Evolutionary conservation across 1,139 yeast genomes (phyloP).

Genomic region (Kazachstania sp.): DNA sequence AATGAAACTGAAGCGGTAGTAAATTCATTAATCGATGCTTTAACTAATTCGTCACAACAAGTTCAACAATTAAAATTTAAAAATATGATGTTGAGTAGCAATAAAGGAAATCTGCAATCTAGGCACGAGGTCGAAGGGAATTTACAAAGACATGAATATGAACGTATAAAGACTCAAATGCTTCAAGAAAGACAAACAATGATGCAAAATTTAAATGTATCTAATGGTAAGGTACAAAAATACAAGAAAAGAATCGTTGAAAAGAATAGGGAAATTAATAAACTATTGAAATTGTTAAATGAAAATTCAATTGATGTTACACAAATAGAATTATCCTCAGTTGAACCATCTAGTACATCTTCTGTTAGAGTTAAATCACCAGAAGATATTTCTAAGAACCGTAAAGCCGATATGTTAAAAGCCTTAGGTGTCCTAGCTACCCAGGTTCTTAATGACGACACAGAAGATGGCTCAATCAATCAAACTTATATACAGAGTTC

Average conservation of each 20-base stretch:
- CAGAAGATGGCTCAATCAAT: constrained; percentile 19
- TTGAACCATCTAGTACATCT: constrained; percentile 9
- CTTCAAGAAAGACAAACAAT: constrained; percentile 31
- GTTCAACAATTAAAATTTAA: constrained; percentile 33
- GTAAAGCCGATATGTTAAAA: constrained; percentile 33
- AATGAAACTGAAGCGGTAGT: constrained; percentile 7
- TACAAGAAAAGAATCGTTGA: constrained; percentile 36
- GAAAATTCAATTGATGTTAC: constrained; percentile 13
- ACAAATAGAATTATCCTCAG: constrained; percentile 8
- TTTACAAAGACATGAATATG: constrained; percentile 41
- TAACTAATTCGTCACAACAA: constrained; percentile 16
- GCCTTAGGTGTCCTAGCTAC: constrained; percentile 42
- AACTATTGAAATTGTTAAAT: constrained; percentile 24
- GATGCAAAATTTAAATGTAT: constrained; percentile 33
- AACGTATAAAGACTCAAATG: constrained; percentile 35
- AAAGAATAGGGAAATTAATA: constrained; percentile 36
- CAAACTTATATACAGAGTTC: constrained; percentile 18
- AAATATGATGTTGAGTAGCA: constrained; percentile 33
- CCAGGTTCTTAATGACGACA: constrained; percentile 35
- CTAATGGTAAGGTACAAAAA: constrained; percentile 37
- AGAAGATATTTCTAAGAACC: constrained; percentile 4
- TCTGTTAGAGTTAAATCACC: constrained; percentile 5
- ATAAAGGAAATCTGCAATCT: constrained; percentile 30
- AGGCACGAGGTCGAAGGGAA: constrained; percentile 41
- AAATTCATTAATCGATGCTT: constrained; percentile 10